A percentile compares a stretch with the other conserved stretches of the same genome.
phyloP scores from a whole-genome alignment of 2,329 filamentous ascomycete genomes.

The Fusarium kyushuense region DNA sequence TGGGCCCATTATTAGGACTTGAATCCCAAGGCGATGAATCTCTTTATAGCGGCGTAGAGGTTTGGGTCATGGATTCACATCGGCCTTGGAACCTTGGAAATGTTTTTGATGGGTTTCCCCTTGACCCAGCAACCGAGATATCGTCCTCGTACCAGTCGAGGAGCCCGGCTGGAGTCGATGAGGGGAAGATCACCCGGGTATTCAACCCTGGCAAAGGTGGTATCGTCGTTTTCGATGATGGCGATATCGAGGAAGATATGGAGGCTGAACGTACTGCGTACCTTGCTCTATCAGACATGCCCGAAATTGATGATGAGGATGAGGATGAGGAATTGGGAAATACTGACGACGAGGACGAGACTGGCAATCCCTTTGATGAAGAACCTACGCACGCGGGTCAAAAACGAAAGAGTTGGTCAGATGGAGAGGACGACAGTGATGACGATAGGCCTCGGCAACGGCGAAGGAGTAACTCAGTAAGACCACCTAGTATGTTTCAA shows the following conservation, averaged over 20 bases:
- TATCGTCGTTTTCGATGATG: constrained; percentile 94
- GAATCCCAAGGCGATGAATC: constrained; percentile 71
- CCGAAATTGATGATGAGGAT: constrained; percentile 83
- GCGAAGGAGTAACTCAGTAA: constrained; percentile 87
- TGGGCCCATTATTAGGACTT: constrained; percentile 83
- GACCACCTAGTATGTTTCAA: constrained; percentile 42
- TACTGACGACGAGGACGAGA: constrained; percentile 58
- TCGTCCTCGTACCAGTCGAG: constrained; percentile 62
- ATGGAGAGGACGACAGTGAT: constrained; percentile 77
- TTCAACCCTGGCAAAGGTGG: constrained; percentile 87
- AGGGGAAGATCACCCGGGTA: constrained; percentile 75
- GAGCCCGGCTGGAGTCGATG: constrained; percentile 74
- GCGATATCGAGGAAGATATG: constrained; percentile 90
- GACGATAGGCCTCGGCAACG: constrained; percentile 83
- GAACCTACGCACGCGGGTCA: constrained; percentile 62
- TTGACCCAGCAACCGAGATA: constrained; percentile 63
- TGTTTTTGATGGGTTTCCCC: constrained; percentile 82
- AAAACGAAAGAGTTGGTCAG: constrained; percentile 85
- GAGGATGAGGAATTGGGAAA: constrained; percentile 72
- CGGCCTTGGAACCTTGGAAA: constrained; percentile 96
- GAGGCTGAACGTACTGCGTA: constrained; percentile 82
- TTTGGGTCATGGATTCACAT: constrained; percentile 93
- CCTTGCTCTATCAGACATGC: constrained; percentile 88
- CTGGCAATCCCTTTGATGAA: constrained; percentile 52
- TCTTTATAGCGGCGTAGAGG: constrained; percentile 85